Evolutionary conservation across 2,329 filamentous ascomycete genomes (phyloP), one percentile per base, ranked within the genome.

Genomic region (Dryadomyces quercus-mongolicae): DNA sequence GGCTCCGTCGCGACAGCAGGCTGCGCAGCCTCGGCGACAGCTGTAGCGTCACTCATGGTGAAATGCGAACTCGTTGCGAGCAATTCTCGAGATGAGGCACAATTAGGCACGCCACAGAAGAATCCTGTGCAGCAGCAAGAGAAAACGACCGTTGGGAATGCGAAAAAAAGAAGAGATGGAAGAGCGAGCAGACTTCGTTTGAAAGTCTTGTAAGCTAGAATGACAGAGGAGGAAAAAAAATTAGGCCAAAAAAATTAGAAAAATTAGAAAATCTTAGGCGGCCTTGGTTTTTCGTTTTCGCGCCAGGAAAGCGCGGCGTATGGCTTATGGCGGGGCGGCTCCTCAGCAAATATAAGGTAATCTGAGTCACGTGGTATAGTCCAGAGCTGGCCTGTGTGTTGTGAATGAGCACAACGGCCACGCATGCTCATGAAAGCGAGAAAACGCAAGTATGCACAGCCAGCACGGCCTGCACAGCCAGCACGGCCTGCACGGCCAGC

Each of bases 31-130:
- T 61, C 61, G 49, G 56, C 56, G 15, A 59, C 55, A 36, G 54
- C 56, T 22, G 57, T 52, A 49, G 58, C 22, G 57, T 60, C 59
- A 56, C 58, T 61, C 62, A 64, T 64, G 38, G 43, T 60, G 31
- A 49, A 45, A 42, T 42, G 25, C 25, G 42, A 20, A 44, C 12
- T 16, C 15, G 42, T 18, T 18, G 42, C 7, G 18, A 44, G 16
- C 38, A 42, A 42, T 13, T 15, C 12, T 15, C 12, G 38, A 10
- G n/a, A 12, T 15, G 38, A 42, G 16, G 16, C 5, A 42, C 38
- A n/a, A 42, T 15, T 13, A 42, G 38, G 38, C 38, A 42, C 12
- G 38, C 38, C 12, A 42, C 12, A 42, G 16, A 42, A 42, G 38
- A 42, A 4, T 31, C 25, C 10, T 40, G 36, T 4, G 15, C 36